Conservation (phyloP, 1,284 basidiomycete species). For the Cryptococcus neoformans region DNA sequence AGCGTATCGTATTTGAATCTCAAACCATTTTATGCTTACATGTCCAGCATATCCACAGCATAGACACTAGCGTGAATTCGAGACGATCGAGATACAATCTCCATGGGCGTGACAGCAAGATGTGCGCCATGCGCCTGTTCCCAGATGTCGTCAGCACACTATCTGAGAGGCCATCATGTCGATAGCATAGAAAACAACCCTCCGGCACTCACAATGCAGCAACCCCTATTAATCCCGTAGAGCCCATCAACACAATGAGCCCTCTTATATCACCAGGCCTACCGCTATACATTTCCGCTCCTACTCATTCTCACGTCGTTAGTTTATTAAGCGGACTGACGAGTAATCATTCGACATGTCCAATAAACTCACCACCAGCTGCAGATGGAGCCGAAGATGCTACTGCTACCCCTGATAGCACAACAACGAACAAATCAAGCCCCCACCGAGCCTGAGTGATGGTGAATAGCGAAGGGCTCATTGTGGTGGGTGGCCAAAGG, state of each 20-base stretch:
- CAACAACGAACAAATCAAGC: constrained; percentile 16
- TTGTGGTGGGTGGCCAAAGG: background rate
- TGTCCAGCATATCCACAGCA: constrained; percentile 42
- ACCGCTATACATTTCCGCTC: constrained; percentile 19
- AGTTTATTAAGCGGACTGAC: background rate
- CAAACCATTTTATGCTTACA: constrained; percentile 13
- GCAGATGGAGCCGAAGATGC: constrained; percentile 19
- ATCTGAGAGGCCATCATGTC: background rate
- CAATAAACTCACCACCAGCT: constrained; percentile 16
- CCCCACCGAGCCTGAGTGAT: constrained; percentile 25
- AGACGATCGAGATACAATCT: constrained; percentile 31
- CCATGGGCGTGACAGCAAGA: constrained; percentile 28
- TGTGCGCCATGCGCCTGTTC: constrained; percentile 15
- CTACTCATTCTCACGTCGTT: constrained; percentile 5
- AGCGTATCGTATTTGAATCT: background rate
- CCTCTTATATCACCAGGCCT: constrained; percentile 29
- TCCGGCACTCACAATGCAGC: constrained; percentile 17
- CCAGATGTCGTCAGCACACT: too few species aligned
- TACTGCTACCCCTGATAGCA: constrained; percentile 16
- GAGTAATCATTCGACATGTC: background rate
- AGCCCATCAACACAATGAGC: constrained; percentile 21
- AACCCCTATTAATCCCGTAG: constrained; percentile 17
- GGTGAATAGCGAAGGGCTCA: constrained; percentile 9
- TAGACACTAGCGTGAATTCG: constrained; percentile 32
- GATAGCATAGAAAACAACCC: background rate